Evolutionary conservation across 140 eudicot species (phyloP), one percentile per base, ranked within the genome.

Genomic region (Stevia rebaudiana): DNA sequence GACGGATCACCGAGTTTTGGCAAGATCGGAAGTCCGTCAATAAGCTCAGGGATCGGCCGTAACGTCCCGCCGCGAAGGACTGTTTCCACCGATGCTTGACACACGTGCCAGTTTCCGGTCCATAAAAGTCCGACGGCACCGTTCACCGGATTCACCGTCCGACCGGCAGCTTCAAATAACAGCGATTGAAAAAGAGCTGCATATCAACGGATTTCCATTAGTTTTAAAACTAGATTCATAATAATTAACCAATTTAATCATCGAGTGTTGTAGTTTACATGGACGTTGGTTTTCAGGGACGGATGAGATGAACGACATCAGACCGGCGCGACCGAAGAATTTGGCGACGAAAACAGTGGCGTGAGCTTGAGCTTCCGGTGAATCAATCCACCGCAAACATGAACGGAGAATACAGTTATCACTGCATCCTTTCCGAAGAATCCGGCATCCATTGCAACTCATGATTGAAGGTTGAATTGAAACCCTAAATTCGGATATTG

Each of bases 361-460:
- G 84, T 88, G 89, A 47, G 87, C 96, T 74, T 91, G 98, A 28
- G 98, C 76, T 69, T 79, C 89, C 10, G 98, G 74, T 11, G 81
- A 65, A 48, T 87, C 82, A 40, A 91, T 88, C 96, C 95, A 88
- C 59, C 88, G 98, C 19, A 91, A 70, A 67, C 92, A 91, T 6
- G 98, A 96, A 21, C 96, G 81, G 3, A 91, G 79, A 15, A 85
- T 81, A 57, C 98, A 91, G 61, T 47, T 70, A 42, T 91, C 98
- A 37, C 96, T 85, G 75, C 98, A 91, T 13, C 98, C 98, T 37
- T 87, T 91, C 25, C 98, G 83, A 11, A 91, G 95, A 6, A 91
- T 87, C 40, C 98, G 74, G 76, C 98, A 91, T 2, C 98, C 98
- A 35, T 87, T 91, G 92, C 98, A 91, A 56, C 98, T 91, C 98